Base-by-base conservation (phyloP, 805 yeast species). In the Candida yuanshanica region DNA sequence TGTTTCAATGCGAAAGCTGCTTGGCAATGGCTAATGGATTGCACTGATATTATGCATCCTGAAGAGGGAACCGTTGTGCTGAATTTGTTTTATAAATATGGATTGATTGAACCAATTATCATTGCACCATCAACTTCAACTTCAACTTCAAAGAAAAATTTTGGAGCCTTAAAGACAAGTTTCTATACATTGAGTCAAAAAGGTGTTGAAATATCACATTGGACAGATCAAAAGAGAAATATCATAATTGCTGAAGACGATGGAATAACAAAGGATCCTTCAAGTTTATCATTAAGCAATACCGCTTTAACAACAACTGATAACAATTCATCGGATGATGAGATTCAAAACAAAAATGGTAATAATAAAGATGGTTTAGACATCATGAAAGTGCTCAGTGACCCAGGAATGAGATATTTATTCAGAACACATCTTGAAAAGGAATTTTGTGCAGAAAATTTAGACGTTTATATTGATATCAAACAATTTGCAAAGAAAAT, bases 11-110 rank as follows among this genome's bases (percentile, higher is more conserved):
- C 96, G 0, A 83, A 83, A 51, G 83, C 93, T 0, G 65, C 83
- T 0, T 73, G 80, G 61, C 96, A 89, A 54, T 91, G 96, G 95
- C 54, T 91, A 7, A 71, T 83, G 77, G 98, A 91, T 48, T 89
- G 96, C 55, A 84, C 96, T 1, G 93, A 86, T 53, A 66, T 81
- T 1, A 58, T 79, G 49, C 70, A 70, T 38, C 55, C 62, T 0
- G 63, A 64, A 11, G 85, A 78, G 44, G 83, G 87, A 0, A 54
- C 66, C 0, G 71, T 71, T 18, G 60, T 83, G 11, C 76, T 81
- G 1, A 65, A 70, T 4, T 53, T 76, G 11, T 72, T 84, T 43
- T 47, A 75, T 27, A 70, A 66, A 36, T 51, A 64, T 32, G 71
- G 70, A 0, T 57, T 81, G 7, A 67, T 83, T 20, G 61, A 62